Conservation (phyloP, 1,139 yeast species). For the Geotrichum bryndzae region DNA sequence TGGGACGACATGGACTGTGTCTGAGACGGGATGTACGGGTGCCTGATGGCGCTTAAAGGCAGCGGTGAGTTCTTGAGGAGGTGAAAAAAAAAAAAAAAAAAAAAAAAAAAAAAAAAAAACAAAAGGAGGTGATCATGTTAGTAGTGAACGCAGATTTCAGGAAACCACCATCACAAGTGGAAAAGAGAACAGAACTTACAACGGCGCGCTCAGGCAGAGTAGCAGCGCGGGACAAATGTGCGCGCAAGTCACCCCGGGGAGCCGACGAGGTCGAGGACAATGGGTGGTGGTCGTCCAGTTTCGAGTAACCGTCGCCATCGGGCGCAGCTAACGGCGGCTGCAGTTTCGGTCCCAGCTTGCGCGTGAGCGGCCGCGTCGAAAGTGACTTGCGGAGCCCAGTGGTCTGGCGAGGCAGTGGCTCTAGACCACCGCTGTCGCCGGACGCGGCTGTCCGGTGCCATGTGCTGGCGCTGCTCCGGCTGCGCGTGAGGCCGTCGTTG, state of each 20-base stretch:
- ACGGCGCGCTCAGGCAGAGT: neutral
- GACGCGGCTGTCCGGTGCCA: neutral
- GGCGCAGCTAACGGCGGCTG: neutral
- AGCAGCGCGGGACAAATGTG: neutral
- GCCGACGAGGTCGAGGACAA: neutral
- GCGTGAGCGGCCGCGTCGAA: neutral
- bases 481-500: neutral
- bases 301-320: neutral
- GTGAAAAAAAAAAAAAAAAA: no score
- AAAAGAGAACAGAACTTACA: neutral
- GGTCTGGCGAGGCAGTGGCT: neutral
- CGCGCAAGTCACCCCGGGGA: neutral
- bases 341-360: neutral
- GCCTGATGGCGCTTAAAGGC: neutral
- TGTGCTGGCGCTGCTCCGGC: neutral
- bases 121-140: neutral
- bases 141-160: neutral
- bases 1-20: neutral
- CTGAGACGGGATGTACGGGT: neutral
- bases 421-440: neutral
- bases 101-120: neutral
- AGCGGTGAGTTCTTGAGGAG: neutral
- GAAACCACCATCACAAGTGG: neutral
- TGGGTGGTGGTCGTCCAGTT: neutral
- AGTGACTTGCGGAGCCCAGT: neutral